Evolutionary conservation across 495 filamentous ascomycete species (phyloP).

Genomic region (Penicillium psychrofluorescens): DNA sequence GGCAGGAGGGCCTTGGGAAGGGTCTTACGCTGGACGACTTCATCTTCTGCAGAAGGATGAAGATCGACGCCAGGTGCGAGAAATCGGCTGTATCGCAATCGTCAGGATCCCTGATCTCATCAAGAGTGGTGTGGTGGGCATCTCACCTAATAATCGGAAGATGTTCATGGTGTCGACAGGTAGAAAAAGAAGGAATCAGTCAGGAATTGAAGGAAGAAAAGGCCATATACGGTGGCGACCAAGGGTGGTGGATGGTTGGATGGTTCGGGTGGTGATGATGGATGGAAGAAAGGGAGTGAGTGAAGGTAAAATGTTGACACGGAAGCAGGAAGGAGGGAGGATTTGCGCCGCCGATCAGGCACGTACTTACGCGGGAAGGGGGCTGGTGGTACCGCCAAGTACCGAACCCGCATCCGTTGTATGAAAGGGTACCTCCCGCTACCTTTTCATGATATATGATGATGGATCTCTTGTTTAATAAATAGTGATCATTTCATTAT

Average conservation of each 20-base stretch:
- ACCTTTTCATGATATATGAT: no score
- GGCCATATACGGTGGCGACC: no score
- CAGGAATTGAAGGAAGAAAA: no score
- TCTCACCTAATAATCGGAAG: slow-evolving; percentile 76
- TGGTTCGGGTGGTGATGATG: neutral
- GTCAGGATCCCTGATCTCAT: slow-evolving; percentile 1
- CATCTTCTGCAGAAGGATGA: slow-evolving; percentile 96
- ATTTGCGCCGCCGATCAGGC: slow-evolving; percentile 16
- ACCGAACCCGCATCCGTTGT: no score
- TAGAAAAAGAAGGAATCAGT: neutral
- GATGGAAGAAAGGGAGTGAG: neutral
- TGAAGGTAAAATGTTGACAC: slow-evolving; percentile 22
- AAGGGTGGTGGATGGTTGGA: no score
- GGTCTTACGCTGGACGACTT: slow-evolving; percentile 66
- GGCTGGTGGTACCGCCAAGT: no score
- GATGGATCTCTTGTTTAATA: no score
- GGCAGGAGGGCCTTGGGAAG: neutral
- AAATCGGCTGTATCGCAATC: slow-evolving; percentile 61
- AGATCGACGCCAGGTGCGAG: slow-evolving; percentile 88
- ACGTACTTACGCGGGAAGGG: neutral
- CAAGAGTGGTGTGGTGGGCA: neutral
- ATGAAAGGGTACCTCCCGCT: no score
- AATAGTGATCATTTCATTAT: no score
- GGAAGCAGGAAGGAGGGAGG: slow-evolving; percentile 12
- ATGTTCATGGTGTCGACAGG: slow-evolving; percentile 61